phyloP scores from a whole-genome alignment of 106 monocot species.

The Acorus gramineus region DNA sequence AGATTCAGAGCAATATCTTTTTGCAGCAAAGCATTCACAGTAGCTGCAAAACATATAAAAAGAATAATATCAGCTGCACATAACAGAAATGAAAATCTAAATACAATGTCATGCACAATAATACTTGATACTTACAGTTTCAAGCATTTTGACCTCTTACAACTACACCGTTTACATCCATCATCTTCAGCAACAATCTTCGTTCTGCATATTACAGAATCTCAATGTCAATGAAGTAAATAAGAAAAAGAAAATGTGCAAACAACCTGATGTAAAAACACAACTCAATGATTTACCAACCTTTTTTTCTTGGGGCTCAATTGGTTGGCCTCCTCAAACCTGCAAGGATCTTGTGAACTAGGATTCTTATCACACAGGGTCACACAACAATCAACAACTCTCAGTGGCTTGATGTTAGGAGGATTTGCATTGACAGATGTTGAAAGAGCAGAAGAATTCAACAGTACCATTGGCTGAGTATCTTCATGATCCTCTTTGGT shows the following conservation, averaged over 20 bases:
- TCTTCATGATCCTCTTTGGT: constrained; percentile 6
- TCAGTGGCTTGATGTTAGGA: constrained; percentile 4
- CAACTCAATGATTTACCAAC: constrained; percentile 11
- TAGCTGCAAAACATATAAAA: constrained; percentile 31
- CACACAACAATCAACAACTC: constrained; percentile 16
- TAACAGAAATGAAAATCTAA: neutral
- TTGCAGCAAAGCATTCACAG: constrained; percentile 63
- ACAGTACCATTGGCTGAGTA: constrained; percentile 6
- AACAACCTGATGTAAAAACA: neutral
- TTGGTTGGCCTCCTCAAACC: constrained; percentile 21
- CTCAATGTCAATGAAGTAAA: neutral
- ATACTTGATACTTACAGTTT: constrained; percentile 49
- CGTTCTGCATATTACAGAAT: constrained; percentile 27
- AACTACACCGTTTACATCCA: constrained; percentile 50
- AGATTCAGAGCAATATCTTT: constrained; percentile 32
- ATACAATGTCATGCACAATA: neutral
- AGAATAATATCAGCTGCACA: neutral
- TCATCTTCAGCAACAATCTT: constrained; percentile 27
- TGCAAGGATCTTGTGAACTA: constrained; percentile 12
- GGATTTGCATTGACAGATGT: constrained; percentile 12
- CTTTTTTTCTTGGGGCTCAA: constrained; percentile 43
- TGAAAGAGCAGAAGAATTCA: constrained; percentile 15
- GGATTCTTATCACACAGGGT: constrained; percentile 25
- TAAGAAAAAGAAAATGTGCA: neutral
- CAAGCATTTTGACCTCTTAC: constrained; percentile 62